A percentile compares a stretch with the other conserved stretches of the same genome.
Conservation (phyloP, 1,284 basidiomycete species). For the Ceratobasidium sp. region DNA sequence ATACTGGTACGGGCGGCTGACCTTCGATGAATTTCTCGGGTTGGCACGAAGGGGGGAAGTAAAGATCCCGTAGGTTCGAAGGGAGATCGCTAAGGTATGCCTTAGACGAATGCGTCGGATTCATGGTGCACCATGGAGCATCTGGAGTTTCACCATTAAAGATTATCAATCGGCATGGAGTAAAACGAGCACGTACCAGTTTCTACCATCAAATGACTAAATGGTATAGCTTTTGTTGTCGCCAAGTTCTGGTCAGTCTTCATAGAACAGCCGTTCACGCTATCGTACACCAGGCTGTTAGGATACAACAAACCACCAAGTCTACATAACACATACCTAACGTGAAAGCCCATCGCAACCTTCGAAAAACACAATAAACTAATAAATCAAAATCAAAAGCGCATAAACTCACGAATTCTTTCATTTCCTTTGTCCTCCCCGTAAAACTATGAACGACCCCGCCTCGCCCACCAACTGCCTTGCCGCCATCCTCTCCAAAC, state of each 20-base stretch:
- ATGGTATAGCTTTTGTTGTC: slow-evolving; percentile 63
- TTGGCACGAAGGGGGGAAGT: slow-evolving; percentile 67
- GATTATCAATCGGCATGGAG: slow-evolving; percentile 35
- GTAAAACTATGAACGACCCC: slow-evolving; percentile 92
- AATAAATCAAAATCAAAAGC: slow-evolving; percentile 46
- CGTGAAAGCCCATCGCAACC: slow-evolving; percentile 78
- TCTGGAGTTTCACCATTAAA: slow-evolving; percentile 61
- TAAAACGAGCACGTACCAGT: slow-evolving; percentile 3
- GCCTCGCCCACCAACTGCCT: slow-evolving; percentile 65
- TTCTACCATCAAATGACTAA: slow-evolving; percentile 37
- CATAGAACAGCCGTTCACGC: slow-evolving; percentile 85
- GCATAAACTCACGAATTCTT: slow-evolving; percentile 69
- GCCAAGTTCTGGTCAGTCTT: slow-evolving; percentile 81
- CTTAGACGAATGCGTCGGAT: slow-evolving; percentile 78
- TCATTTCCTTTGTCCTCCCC: slow-evolving; percentile 72
- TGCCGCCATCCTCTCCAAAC: slow-evolving; percentile 68
- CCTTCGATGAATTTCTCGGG: slow-evolving; percentile 74
- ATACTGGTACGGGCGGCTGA: slow-evolving; percentile 47
- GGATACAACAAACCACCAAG: neutral
- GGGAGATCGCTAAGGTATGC: slow-evolving; percentile 66
- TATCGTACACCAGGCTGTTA: slow-evolving; percentile 47
- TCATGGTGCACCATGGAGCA: slow-evolving; percentile 86
- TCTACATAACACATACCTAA: slow-evolving; percentile 56
- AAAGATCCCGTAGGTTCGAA: slow-evolving; percentile 60
- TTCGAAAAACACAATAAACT: slow-evolving; percentile 49